phyloP scores from a whole-genome alignment of 495 filamentous ascomycete species.

The Friedmanniomyces endolithicus region DNA sequence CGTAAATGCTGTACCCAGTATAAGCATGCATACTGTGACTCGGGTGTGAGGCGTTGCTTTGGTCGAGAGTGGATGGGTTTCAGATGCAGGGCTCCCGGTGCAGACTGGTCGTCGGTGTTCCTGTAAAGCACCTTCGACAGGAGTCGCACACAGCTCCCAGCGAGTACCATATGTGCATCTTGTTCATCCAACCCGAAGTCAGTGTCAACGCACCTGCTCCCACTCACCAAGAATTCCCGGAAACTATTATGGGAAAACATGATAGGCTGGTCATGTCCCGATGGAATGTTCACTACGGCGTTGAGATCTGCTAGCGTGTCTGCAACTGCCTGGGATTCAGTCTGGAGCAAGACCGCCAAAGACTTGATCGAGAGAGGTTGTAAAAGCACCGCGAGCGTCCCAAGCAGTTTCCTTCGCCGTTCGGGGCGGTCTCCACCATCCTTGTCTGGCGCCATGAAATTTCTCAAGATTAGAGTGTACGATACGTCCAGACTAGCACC shows the following conservation, averaged over 20 bases:
- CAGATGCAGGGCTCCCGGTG: slow-evolving; percentile 2
- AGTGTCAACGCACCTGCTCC: slow-evolving; percentile 20
- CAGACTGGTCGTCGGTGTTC: slow-evolving; percentile 11
- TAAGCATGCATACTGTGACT: slow-evolving; percentile 26
- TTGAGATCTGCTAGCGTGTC: slow-evolving; percentile 23
- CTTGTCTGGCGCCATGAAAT: neutral
- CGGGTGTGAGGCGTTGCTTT: slow-evolving; percentile 2
- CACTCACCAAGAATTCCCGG: slow-evolving; percentile 40
- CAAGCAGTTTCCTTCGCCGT: slow-evolving; percentile 24
- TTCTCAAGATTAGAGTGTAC: neutral
- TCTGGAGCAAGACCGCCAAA: slow-evolving; percentile 12
- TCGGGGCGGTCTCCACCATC: slow-evolving; percentile 32
- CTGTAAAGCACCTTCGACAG: slow-evolving; percentile 9
- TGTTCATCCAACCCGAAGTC: slow-evolving; percentile 18
- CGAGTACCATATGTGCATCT: slow-evolving; percentile 18
- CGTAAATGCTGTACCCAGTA: slow-evolving; percentile 28
- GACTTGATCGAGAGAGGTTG: slow-evolving; percentile 25
- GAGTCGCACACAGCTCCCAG: slow-evolving; percentile 17
- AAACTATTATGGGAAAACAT: slow-evolving; percentile 38
- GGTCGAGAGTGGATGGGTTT: slow-evolving; percentile 2
- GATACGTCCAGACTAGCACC: neutral
- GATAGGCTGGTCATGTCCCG: slow-evolving; percentile 22
- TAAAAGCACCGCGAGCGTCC: slow-evolving; percentile 12
- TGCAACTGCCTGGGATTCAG: neutral
- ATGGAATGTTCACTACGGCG: slow-evolving; percentile 30